Conservation (phyloP, 1,139 yeast genomes). For the Suhomyces bribrorum region DNA sequence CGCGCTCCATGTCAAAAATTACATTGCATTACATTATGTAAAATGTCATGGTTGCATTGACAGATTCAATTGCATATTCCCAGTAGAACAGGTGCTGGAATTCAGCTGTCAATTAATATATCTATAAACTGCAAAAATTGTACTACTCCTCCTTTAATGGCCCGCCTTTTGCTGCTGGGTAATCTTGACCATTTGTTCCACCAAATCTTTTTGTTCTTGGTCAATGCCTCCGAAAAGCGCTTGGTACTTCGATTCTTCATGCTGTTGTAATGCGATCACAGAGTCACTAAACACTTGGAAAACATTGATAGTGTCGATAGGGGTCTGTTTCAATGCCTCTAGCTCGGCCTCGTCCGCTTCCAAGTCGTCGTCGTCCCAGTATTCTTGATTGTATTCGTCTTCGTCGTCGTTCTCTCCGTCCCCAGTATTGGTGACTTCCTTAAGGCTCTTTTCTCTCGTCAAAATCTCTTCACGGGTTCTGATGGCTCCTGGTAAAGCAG, state of each 20-base stretch:
- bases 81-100: neutral
- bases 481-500: slow-evolving; percentile 50
- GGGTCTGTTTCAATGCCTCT: slow-evolving; percentile 55
- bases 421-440: slow-evolving; percentile 22
- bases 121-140: neutral
- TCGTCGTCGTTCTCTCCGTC: slow-evolving; percentile 35
- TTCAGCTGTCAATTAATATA: too few relatives aligned
- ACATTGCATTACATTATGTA: too few relatives aligned
- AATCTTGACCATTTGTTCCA: slow-evolving; percentile 29
- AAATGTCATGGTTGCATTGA: too few relatives aligned
- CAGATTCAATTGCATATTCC: too few relatives aligned
- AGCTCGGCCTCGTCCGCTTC: slow-evolving; percentile 55
- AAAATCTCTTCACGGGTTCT: slow-evolving; percentile 46
- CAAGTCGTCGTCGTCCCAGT: slow-evolving; percentile 37
- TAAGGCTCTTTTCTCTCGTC: slow-evolving; percentile 35
- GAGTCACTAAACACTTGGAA: slow-evolving; percentile 43
- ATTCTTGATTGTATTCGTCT: slow-evolving; percentile 31
- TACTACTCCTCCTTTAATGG: slow-evolving; percentile 2
- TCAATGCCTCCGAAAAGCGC: slow-evolving; percentile 42
- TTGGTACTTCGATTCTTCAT: slow-evolving; percentile 35
- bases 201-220: slow-evolving; percentile 36
- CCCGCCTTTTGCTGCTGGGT: slow-evolving; percentile 17
- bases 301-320: slow-evolving; percentile 51
- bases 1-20: too few relatives aligned
- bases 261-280: slow-evolving; percentile 29